A percentile compares a stretch with the other conserved stretches of the same genome.
These are phyloP conservation scores for Metschnikowia koreensis DNA, from an alignment of 805 yeast species.

Conservation along the genomic window DNA sequence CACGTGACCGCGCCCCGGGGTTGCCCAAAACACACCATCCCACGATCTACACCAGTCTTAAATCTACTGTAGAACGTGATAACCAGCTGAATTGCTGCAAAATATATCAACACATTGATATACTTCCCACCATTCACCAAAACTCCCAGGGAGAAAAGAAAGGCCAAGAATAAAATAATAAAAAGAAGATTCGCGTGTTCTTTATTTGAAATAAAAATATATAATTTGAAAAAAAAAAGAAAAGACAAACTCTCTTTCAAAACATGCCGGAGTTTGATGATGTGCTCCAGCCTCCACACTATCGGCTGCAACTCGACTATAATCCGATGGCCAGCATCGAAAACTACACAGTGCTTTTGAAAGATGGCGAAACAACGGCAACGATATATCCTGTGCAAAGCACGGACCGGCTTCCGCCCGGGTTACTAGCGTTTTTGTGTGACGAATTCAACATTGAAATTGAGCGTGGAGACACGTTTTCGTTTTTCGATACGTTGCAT, in stretches of 20 bases:
- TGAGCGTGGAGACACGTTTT: conserved; percentile 82
- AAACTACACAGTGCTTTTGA: conserved; percentile 72
- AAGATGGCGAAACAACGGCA: conserved; percentile 90
- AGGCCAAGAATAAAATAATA: no score
- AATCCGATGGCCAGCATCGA: conserved; percentile 41
- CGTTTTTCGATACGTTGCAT: conserved; percentile 77
- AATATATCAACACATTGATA: neutral
- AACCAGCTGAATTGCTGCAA: conserved; percentile 15
- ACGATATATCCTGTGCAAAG: conserved; percentile 84
- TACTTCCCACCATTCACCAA: neutral
- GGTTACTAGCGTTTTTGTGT: conserved; percentile 72
- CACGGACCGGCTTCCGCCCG: conserved; percentile 68
- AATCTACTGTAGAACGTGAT: conserved; percentile 24
- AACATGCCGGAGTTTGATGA: conserved; percentile 52
- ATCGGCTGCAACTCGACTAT: conserved; percentile 42
- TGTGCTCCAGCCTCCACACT: conserved; percentile 46
- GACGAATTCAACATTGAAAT: conserved; percentile 95
- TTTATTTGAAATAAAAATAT: neutral
- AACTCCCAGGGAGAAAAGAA: no score
- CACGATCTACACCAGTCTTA: conserved; percentile 27
- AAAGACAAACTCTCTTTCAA: neutral
- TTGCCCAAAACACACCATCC: conserved; percentile 4
- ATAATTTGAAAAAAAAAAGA: neutral
- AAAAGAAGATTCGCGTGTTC: no score
- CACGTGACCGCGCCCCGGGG: conserved; percentile 2